Evolutionary conservation across 371 early-diverging fungal species (phyloP).

Genomic region (Lichtheimia corymbifera): DNA sequence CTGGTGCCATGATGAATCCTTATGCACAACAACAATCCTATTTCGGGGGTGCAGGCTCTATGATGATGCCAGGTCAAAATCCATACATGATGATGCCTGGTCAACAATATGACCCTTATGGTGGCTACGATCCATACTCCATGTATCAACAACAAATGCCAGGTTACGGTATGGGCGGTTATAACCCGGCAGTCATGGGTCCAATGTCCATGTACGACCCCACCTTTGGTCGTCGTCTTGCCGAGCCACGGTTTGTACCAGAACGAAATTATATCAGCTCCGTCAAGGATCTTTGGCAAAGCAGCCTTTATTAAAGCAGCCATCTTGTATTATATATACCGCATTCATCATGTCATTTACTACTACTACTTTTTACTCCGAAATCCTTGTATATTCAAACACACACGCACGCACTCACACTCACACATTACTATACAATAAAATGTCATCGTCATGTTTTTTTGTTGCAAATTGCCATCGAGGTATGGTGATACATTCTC

Average conservation of each 20-base stretch:
- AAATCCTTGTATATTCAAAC: no score
- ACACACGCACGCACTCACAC: no score
- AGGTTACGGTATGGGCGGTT: slow-evolving; percentile 14
- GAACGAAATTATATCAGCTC: slow-evolving; percentile 20
- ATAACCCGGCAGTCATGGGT: slow-evolving; percentile 12
- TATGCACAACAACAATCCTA: slow-evolving; percentile 1
- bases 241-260: slow-evolving; percentile 3
- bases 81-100: slow-evolving; percentile 19
- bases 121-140: slow-evolving; percentile 15
- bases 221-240: background rate
- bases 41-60: background rate
- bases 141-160: slow-evolving; percentile 14
- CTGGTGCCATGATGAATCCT: slow-evolving; percentile 6
- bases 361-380: no score
- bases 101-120: slow-evolving; percentile 10
- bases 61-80: slow-evolving; percentile 15
- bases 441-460: no score
- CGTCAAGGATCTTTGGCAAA: slow-evolving; percentile 20
- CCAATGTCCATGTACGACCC: slow-evolving; percentile 14
- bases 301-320: background rate
- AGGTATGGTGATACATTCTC: no score
- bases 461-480: no score
- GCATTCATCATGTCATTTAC: no score
- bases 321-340: no score
- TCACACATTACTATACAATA: no score